Base-by-base conservation (phyloP, 345 rosid species). In the Aquilaria sinensis region DNA sequence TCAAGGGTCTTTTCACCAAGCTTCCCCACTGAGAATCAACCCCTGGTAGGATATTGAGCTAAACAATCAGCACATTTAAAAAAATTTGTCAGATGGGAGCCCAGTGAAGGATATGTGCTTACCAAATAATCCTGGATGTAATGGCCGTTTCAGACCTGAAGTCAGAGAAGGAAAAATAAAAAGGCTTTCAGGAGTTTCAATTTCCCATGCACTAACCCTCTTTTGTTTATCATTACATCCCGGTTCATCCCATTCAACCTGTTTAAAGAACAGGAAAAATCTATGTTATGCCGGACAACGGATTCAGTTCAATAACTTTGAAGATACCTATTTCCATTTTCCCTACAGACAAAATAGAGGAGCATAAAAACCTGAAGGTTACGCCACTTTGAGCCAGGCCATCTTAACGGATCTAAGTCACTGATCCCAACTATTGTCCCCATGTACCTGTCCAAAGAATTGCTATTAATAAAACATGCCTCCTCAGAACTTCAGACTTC, bases 341-440 rank as follows among this genome's bases (percentile, higher is more conserved):
- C 23, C 23, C 1, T 23, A 23, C 23, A 23, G 23, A 23, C 23
- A 23, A 23, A 23, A 7, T 37, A 41, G 14, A 67, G 31, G 23
- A 61, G 53, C n/a, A 64, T 16, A 47, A 2, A 59, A 61, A 80
- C 92, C 88, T 91, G 96, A 73, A 95, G 92, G 82, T 95, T 95
- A 66, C 99, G 87, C 99, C 99, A 91, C 72, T 89, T 95, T 30
- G 99, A 95, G 63, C 97, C 92, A 67, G 94, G 92, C 97, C 99
- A 95, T 71, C 96, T 77, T 67, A 95, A 70, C 3, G 99, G 96
- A 81, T 95, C 99, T 11, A 87, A 61, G 69, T 91, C 97, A 59
- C 89, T 83, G 56, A 85, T 75, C 51, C 94, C 96, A 68, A 89
- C 79, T 48, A 91, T 81, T 29, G 96, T 89, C n/a, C 99, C 99